Conservation (phyloP, 2,329 filamentous ascomycete species). For the Aschersonia sp. region DNA sequence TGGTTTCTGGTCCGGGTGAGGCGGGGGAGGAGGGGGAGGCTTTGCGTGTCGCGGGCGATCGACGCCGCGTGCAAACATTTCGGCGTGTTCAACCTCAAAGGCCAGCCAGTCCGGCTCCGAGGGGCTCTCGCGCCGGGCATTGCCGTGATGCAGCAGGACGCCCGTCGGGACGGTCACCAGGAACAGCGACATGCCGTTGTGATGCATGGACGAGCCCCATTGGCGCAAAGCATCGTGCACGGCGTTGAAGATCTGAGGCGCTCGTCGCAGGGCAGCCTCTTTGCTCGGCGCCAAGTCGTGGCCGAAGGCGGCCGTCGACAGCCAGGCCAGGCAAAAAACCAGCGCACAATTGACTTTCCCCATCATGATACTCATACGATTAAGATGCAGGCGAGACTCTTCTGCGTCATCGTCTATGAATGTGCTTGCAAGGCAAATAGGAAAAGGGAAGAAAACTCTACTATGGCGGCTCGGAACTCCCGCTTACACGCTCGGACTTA, state of each 20-base stretch:
- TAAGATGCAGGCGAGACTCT: too few relatives aligned
- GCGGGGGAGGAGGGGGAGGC: too few relatives aligned
- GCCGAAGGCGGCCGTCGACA: background rate
- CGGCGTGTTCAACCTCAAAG: conserved; percentile 48
- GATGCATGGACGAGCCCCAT: conserved; percentile 45
- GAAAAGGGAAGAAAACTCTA: too few relatives aligned
- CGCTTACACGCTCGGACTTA: too few relatives aligned
- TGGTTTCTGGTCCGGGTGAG: too few relatives aligned
- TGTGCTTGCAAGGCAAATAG: too few relatives aligned
- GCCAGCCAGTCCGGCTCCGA: conserved; percentile 44
- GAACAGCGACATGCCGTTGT: conserved; percentile 51
- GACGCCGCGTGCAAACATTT: conserved; percentile 30
- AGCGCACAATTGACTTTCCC: background rate
- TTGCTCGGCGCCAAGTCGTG: background rate
- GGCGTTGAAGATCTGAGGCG: conserved; percentile 47
- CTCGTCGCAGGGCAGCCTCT: background rate
- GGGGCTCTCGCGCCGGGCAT: conserved; percentile 21
- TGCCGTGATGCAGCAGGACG: conserved; percentile 44
- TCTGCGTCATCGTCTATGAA: too few relatives aligned
- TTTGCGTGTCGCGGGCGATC: too few relatives aligned
- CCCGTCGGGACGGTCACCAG: conserved; percentile 37
- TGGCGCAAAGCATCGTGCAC: conserved; percentile 47
- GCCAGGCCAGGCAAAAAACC: background rate
- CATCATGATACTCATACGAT: background rate
- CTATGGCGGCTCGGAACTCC: too few relatives aligned